Base-by-base conservation (phyloP, 306 rosid species). In the Trifolium repens region DNA sequence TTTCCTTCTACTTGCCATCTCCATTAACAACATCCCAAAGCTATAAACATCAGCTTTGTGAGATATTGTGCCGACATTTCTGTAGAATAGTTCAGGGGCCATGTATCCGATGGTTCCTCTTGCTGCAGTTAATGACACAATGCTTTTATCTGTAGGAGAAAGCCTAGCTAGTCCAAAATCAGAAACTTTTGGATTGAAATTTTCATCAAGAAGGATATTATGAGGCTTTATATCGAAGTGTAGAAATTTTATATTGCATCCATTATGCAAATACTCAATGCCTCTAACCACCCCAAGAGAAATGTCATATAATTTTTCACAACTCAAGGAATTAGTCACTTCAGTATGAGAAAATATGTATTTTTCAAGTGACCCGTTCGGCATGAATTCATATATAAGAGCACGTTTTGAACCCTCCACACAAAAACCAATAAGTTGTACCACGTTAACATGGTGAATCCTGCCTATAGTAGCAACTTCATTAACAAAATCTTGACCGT, bases 331-430 rank as follows among this genome's bases (percentile, higher is more conserved):
- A 63, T 10, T 3, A 16, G 4, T 37, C 15, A n/a, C 49, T 8
- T 37, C 30, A 1, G 0, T 13, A 27, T 3, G 8, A n/a, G 69
- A 35, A 63, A 37, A 63, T 35, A 63, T 63, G 15, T 37, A n/a
- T 37, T 63, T 63, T 63, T 63, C 69, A 4, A 63, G 69, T n/a
- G 69, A 63, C 0, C 69, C 69, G 1, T 37, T 63, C 4, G 26
- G 49, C 69, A 63, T 63, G n/a, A 63, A 63, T 63, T 63, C 69
- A 63, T 63, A 63, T 63, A 63, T 63, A 63, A 63, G 49, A 63
- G 27, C 69, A 4, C 47, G 69, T 37, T 63, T 63, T 8, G 69
- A 63, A 0, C 69, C 69, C 15, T 63, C 69, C 3, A 63, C 69
- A 16, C 47, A 63, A 63, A 37, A 63, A 4, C 69, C 69, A 63